Conservation (phyloP, 2,329 filamentous ascomycete genomes). For the Ilyonectria robusta region DNA sequence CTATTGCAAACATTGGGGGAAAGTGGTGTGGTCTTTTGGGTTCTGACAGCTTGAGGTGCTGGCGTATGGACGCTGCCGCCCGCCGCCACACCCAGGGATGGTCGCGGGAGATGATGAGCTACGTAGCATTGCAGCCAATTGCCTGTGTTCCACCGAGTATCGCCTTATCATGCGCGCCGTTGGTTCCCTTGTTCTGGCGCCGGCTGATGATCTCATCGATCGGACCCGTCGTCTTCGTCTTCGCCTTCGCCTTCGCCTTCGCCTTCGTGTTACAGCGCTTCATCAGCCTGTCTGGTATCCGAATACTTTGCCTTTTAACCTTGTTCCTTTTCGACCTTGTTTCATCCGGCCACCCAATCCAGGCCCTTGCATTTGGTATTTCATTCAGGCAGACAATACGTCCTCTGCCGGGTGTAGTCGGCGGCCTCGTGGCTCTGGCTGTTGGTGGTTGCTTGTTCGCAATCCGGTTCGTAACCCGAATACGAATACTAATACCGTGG, state of each 20-base stretch:
- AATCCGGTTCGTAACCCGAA: neutral
- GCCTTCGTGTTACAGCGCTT: conserved; percentile 10
- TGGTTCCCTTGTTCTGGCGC: neutral
- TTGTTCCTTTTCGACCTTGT: conserved; percentile 8
- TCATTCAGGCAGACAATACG: neutral
- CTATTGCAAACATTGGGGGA: conserved; percentile 5
- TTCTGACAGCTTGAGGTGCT: conserved; percentile 28
- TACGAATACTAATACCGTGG: conserved; percentile 45
- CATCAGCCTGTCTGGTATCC: neutral
- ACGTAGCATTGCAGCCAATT: conserved; percentile 7
- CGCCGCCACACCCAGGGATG: conserved; percentile 5
- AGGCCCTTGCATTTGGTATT: conserved; percentile 18
- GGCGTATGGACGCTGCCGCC: conserved; percentile 26
- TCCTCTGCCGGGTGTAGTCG: neutral
- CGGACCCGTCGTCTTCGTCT: conserved; percentile 29
- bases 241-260: conserved; percentile 35
- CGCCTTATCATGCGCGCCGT: conserved; percentile 14
- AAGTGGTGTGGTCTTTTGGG: conserved; percentile 40
- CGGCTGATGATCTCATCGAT: conserved; percentile 34
- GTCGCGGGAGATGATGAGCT: conserved; percentile 17
- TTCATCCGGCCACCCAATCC: conserved; percentile 6
- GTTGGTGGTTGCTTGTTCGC: neutral
- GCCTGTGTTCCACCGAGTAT: conserved; percentile 13
- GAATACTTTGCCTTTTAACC: neutral
- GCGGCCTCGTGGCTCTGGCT: neutral